Base-by-base conservation (phyloP, 306 rosid species). In the Fragaria nilgerrensis region DNA sequence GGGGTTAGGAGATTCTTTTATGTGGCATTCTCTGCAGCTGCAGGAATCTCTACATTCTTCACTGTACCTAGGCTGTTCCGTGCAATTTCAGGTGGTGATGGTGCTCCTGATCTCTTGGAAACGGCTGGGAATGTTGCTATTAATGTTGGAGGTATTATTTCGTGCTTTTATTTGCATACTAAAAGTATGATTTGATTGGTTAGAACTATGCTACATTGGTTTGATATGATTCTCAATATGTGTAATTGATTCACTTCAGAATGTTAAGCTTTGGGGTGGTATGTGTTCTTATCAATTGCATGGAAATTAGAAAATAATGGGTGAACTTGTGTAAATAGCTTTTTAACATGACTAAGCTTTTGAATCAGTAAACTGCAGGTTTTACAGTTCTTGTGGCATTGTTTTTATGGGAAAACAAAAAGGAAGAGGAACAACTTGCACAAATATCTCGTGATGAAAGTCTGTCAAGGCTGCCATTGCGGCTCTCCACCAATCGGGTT, bases 401-500 rank as follows among this genome's bases (percentile, higher is more conserved):
- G 80, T 89, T 90, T 81, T 44, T 95, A n/a, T 95, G 99, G 99
- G 97, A 95, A 78, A 92, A 86, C 81, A 95, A 89, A 88, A 95
- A 88, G 86, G 99, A 95, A 74, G 99, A 92, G 88, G 97, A 95
- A 72, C 99, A 95, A 69, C 86, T 92, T 73, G 88, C 91, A 25
- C 96, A 90, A 83, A 95, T 95, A 86, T 74, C 97, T 61, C 88
- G 97, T 72, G 69, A 92, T 84, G 97, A 95, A 87, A 90, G 89
- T 41, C 75, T 95, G 64, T 95, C 97, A 19, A 92, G 99, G 82
- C 75, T 95, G 90, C 99, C 99, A 75, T 76, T 95, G 85, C 96
- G 92, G 81, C 96, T 95, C 76, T 90, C 99, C 88, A 92, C 99
- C 65, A 90, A 95, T 83, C 97, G 97, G 64, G 70, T 95, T 75